These are phyloP conservation scores for Bromus sterilis DNA, from an alignment of 176 grass and related monocot genomes.

Conservation along the genomic window DNA sequence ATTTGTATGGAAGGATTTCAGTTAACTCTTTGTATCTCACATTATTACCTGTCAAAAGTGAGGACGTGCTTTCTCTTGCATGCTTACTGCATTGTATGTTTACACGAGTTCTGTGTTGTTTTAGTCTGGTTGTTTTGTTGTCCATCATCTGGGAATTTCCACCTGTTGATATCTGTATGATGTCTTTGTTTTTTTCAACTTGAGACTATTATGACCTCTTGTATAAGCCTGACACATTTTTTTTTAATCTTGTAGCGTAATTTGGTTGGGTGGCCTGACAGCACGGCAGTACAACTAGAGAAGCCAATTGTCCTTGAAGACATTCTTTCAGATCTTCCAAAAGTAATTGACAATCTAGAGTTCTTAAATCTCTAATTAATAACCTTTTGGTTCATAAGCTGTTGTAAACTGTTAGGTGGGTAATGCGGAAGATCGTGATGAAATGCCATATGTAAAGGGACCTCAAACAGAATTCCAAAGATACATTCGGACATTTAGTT, in stretches of 20 bases:
- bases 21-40: background rate
- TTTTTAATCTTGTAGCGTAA: constrained; percentile 45
- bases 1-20: background rate
- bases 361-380: constrained; percentile 4
- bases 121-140: background rate
- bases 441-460: constrained; percentile 69
- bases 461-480: constrained; percentile 86
- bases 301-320: constrained; percentile 79
- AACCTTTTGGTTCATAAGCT: constrained; percentile 5
- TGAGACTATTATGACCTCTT: constrained; percentile 7
- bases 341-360: constrained; percentile 39
- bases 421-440: constrained; percentile 60
- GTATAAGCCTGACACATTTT: constrained; percentile 18
- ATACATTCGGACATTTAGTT: constrained; percentile 69
- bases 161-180: background rate
- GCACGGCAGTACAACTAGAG: constrained; percentile 48
- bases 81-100: background rate
- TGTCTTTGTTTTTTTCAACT: background rate
- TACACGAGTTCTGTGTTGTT: background rate
- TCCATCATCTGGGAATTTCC: constrained; percentile 11
- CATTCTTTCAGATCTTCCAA: constrained; percentile 83
- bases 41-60: background rate
- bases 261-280: constrained; percentile 67
- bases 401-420: constrained; percentile 43
- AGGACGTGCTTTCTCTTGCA: background rate